Evolutionary conservation across 1,284 basidiomycete species (phyloP), one percentile per base, ranked within the genome.

Genomic region (Schizophyllum amplum): DNA sequence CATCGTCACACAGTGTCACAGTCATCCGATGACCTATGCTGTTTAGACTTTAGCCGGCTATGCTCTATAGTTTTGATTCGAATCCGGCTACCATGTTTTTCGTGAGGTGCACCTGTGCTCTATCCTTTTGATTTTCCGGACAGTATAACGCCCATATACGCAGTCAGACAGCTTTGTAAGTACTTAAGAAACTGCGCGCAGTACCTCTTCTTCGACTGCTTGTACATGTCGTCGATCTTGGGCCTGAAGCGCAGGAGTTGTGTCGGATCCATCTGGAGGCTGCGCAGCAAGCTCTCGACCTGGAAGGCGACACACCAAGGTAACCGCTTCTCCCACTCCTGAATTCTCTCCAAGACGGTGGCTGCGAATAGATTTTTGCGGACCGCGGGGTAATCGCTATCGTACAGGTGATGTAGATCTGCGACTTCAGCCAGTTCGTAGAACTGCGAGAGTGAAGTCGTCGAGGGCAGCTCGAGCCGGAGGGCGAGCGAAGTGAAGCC

Each of bases 251-350:
- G 17, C 17, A 42, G 7, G 13, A 42, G 7, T 66, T 26, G 69
- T 66, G 24, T 68, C 63, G 57, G 75, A 73, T 52, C 65, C 66
- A 47, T 59, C 61, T 27, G 71, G 65, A 20, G 61, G 24, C 68
- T 72, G 4, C 72, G 71, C 2, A 80, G 59, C 2, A 85, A 64
- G 0, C 75, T 72, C 60, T 81, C 77, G 22, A 84, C 66, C 63
- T 86, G 83, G 62, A 83, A 84, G 3, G 80, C 75, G 15, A 84
- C 72, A 47, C 60, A 66, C 77, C 79, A 83, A n/a, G 73, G 66
- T 5, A 82, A 63, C 20, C 55, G 55, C n/a, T 61, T 59, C 25
- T 81, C 63, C 70, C 75, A 76, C 0, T 21, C 17, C 1, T 69
- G 55, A 46, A 82, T 70, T 24, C 66, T 54, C 1, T 64, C 54